Percentiles rank a stretch among this genome's conserved stretches.
These are phyloP conservation scores for Cryptosporidium felis DNA, from an alignment of 169 alveolate genomes.

Conservation along the genomic window DNA sequence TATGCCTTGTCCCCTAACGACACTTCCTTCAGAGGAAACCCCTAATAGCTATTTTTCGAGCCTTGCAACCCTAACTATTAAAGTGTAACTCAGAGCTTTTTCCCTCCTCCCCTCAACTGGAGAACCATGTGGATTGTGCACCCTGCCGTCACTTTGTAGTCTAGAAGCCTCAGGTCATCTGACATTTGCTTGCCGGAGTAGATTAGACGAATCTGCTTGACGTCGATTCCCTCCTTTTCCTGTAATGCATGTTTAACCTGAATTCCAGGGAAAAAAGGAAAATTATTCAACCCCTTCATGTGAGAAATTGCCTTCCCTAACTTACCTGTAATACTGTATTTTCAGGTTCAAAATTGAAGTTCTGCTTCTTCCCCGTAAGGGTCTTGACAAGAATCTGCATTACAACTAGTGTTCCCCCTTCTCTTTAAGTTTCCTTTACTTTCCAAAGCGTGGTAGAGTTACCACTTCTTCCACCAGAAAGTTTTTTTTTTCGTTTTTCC, in stretches of 20 bases:
- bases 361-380: constrained; percentile 91
- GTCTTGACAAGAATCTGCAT: constrained; percentile 92
- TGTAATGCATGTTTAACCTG: constrained; percentile 89
- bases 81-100: too few relatives aligned
- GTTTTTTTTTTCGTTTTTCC: too few relatives aligned
- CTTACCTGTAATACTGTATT: constrained; percentile 89
- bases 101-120: constrained; percentile 91
- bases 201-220: constrained; percentile 89
- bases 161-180: constrained; percentile 88
- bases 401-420: too few relatives aligned
- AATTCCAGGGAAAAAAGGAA: background rate
- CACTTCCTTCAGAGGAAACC: too few relatives aligned
- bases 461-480: too few relatives aligned
- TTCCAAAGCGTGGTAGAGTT: too few relatives aligned
- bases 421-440: too few relatives aligned
- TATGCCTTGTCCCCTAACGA: too few relatives aligned
- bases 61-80: too few relatives aligned
- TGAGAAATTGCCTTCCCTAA: too few relatives aligned
- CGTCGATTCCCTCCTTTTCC: constrained; percentile 92
- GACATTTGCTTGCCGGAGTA: constrained; percentile 91
- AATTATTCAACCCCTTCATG: too few relatives aligned
- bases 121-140: constrained; percentile 95
- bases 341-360: constrained; percentile 93
- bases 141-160: constrained; percentile 93
- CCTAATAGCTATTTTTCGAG: too few relatives aligned